These are phyloP conservation scores for Alternaria sp. DNA, from an alignment of 2,329 filamentous ascomycete species.

Conservation along the genomic window DNA sequence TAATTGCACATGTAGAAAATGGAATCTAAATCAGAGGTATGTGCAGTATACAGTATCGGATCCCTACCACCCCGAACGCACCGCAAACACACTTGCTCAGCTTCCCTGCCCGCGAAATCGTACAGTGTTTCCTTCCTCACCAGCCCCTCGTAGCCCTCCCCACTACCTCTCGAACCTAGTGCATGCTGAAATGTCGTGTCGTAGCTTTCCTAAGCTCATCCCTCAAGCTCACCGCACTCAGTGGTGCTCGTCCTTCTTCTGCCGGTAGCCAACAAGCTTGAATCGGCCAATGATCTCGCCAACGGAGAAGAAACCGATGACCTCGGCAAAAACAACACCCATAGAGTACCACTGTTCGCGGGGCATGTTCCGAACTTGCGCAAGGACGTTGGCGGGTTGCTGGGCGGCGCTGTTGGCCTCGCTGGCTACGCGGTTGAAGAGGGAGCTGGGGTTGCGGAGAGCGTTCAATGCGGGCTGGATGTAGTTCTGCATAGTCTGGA, in stretches of 20 bases:
- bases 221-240: constrained; percentile 23
- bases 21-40: constrained; percentile 52
- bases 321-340: constrained; percentile 83
- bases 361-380: constrained; percentile 73
- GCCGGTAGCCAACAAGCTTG: constrained; percentile 89
- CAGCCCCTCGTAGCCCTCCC: constrained; percentile 1
- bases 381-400: constrained; percentile 64
- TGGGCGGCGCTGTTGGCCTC: constrained; percentile 54
- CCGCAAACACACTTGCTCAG: constrained; percentile 27
- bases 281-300: constrained; percentile 96
- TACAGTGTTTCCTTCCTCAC: constrained; percentile 27
- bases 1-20: constrained; percentile 45
- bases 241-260: constrained; percentile 45
- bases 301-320: constrained; percentile 95
- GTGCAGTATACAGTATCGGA: constrained; percentile 52
- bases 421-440: constrained; percentile 60
- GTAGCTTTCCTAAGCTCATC: constrained; percentile 11
- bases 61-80: constrained; percentile 28
- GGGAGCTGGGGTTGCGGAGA: constrained; percentile 71
- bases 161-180: constrained; percentile 8
- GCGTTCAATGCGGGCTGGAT: constrained; percentile 78
- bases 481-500: constrained; percentile 86
- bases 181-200: constrained; percentile 17
- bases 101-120: constrained; percentile 29
- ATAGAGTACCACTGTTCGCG: constrained; percentile 74